Evolutionary conservation across 345 rosid genomes (phyloP), one percentile per base, ranked within the genome.

Genomic region (Raphanus sativus): DNA sequence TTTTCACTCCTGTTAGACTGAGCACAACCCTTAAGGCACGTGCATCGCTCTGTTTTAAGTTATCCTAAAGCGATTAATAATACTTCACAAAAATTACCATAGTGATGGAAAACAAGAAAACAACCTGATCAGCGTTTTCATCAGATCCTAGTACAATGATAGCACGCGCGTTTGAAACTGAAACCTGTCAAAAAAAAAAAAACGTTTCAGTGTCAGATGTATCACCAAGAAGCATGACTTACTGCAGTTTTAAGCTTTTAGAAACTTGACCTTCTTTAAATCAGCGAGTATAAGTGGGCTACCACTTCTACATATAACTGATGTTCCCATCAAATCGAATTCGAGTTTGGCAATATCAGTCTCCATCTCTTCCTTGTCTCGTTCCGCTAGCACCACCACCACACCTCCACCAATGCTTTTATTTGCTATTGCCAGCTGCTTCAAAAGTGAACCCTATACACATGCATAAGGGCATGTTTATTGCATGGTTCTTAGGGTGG

Each of bases 281-380:
- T 93, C 97, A 30, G 98, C 95, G 55, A 93, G 84, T 72, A 91
- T 89, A 65, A 93, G 90, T 82, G 97, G 86, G 77, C 97, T 93
- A 60, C 97, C 98, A 78, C 96, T 93, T 85, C 97, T 89, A 82
- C 97, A 93, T 76, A 93, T 93, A 62, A 91, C 94, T 29, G 92
- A 87, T 13, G 96, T 93, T 34, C 97, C 97, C 98, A 93, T 88
- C 45, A 93, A 87, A 84, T 91, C 91, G 73, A 93, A 93, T 79
- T 91, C 97, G 62, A 93, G 84, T 75, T 89, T 93, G 50, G 92
- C 84, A 75, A 93, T 93, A 68, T 93, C 91, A 79, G 85, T 77
- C 84, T 93, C 98, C 97, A 93, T 91, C 86, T 93, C 98, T 76
- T 91, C 97, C 83, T 91, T 93, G 76, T 93, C 97, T 83, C 92